These are phyloP conservation scores for Phaeosphaeria sp. DNA, from an alignment of 2,329 filamentous ascomycete species.

Conservation along the genomic window DNA sequence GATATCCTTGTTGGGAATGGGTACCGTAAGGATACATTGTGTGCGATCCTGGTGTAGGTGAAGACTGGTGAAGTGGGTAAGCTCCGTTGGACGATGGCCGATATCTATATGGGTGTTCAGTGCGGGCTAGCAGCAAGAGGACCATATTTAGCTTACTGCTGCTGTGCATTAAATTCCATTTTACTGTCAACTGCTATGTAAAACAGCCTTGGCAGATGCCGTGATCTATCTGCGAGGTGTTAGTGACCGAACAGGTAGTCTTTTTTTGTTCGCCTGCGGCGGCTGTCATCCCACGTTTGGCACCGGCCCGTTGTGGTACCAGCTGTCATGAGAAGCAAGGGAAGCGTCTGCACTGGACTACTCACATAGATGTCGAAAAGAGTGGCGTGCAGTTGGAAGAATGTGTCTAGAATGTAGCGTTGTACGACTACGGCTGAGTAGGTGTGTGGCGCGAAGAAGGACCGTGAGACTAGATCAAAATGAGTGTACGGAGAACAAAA, in stretches of 20 bases:
- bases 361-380: conserved; percentile 37
- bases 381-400: conserved; percentile 39
- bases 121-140: conserved; percentile 1
- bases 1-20: conserved; percentile 33
- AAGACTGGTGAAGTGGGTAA: conserved; percentile 38
- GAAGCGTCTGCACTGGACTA: conserved; percentile 25
- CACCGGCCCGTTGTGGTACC: conserved; percentile 25
- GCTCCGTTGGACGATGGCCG: conserved; percentile 45
- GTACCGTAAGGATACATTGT: conserved; percentile 47
- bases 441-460: conserved; percentile 29
- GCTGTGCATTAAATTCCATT: conserved; percentile 53
- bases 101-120: conserved; percentile 45
- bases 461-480: conserved; percentile 34
- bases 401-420: conserved; percentile 44
- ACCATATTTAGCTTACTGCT: conserved; percentile 41
- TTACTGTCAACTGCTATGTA: conserved; percentile 36
- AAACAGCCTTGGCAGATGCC: conserved; percentile 26
- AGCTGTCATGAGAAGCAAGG: conserved; percentile 34
- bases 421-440: conserved; percentile 39
- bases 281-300: conserved; percentile 29
- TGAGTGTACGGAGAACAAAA: conserved; percentile 48
- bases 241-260: conserved; percentile 32
- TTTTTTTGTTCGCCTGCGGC: conserved; percentile 20
- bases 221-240: conserved; percentile 32
- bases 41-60: conserved; percentile 35